Conservation (phyloP, 2,329 filamentous ascomycete species). For the Talaromyces sp. region DNA sequence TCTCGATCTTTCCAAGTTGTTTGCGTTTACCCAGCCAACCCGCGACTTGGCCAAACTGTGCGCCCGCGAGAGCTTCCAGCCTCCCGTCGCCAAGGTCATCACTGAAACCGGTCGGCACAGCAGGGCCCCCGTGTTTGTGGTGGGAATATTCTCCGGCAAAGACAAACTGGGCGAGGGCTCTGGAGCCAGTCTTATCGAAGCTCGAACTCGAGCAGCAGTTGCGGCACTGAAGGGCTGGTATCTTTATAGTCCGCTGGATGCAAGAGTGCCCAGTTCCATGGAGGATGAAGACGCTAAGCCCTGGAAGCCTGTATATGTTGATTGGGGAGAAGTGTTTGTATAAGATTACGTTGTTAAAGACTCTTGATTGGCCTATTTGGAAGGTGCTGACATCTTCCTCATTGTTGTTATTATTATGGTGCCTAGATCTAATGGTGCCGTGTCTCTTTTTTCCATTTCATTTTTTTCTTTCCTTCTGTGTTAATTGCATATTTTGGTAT, state of each 20-base stretch:
- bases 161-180: constrained; percentile 92
- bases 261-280: constrained; percentile 65
- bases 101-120: constrained; percentile 85
- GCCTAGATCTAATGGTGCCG: constrained; percentile 8
- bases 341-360: constrained; percentile 20
- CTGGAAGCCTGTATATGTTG: constrained; percentile 65
- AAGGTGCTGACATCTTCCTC: constrained; percentile 9
- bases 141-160: constrained; percentile 85
- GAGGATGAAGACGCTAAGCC: constrained; percentile 55
- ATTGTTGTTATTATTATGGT: constrained; percentile 4
- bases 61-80: constrained; percentile 80
- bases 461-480: constrained; percentile 5
- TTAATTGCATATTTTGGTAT: constrained; percentile 12
- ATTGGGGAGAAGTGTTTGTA: constrained; percentile 65
- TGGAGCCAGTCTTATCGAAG: constrained; percentile 71
- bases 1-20: constrained; percentile 70
- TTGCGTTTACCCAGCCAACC: constrained; percentile 78
- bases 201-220: constrained; percentile 73
- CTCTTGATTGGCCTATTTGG: constrained; percentile 13
- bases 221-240: constrained; percentile 92
- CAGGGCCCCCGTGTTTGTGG: constrained; percentile 83
- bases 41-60: constrained; percentile 80
- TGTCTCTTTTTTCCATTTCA: constrained; percentile 3
- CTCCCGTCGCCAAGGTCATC: constrained; percentile 78
- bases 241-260: constrained; percentile 73